Evolutionary conservation across 148 eudicot genomes (phyloP).

Genomic region (Silene latifolia): DNA sequence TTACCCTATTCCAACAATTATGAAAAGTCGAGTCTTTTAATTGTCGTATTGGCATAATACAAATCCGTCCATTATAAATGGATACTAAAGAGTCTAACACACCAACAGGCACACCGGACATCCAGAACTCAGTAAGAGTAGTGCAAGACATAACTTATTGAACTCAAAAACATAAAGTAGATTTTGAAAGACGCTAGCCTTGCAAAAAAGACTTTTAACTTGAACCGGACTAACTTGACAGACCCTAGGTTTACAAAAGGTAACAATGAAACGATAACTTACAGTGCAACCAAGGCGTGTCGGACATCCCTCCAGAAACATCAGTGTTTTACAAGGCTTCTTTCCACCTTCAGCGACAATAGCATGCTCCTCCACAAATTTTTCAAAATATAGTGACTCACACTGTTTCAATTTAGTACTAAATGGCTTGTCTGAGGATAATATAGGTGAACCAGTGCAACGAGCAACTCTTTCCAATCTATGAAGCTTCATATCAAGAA

Average conservation of each 20-base stretch:
- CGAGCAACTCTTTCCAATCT: slow-evolving; percentile 90
- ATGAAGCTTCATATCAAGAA: slow-evolving; percentile 86
- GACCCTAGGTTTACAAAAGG: not conserved
- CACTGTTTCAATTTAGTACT: slow-evolving; percentile 63
- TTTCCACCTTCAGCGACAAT: slow-evolving; percentile 53
- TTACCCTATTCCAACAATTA: too few relatives aligned
- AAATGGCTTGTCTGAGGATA: slow-evolving; percentile 44
- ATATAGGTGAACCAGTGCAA: slow-evolving; percentile 77
- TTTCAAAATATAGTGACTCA: slow-evolving; percentile 65
- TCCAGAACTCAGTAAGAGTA: too few relatives aligned
- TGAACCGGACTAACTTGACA: too few relatives aligned
- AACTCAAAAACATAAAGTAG: too few relatives aligned
- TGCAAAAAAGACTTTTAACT: too few relatives aligned
- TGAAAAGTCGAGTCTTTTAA: too few relatives aligned
- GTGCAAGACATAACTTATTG: too few relatives aligned
- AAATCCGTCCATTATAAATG: too few relatives aligned
- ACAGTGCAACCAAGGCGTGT: slow-evolving; percentile 82
- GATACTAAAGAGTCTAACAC: too few relatives aligned
- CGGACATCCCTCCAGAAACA: slow-evolving; percentile 88
- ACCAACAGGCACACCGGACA: too few relatives aligned
- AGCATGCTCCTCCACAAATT: slow-evolving; percentile 75
- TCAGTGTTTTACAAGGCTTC: slow-evolving; percentile 72
- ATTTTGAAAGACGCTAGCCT: too few relatives aligned
- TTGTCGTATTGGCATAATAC: not conserved
- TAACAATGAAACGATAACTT: slow-evolving; percentile 21